These are phyloP conservation scores for Talaromyces thailandensis DNA, from an alignment of 495 filamentous ascomycete species.

Conservation along the genomic window DNA sequence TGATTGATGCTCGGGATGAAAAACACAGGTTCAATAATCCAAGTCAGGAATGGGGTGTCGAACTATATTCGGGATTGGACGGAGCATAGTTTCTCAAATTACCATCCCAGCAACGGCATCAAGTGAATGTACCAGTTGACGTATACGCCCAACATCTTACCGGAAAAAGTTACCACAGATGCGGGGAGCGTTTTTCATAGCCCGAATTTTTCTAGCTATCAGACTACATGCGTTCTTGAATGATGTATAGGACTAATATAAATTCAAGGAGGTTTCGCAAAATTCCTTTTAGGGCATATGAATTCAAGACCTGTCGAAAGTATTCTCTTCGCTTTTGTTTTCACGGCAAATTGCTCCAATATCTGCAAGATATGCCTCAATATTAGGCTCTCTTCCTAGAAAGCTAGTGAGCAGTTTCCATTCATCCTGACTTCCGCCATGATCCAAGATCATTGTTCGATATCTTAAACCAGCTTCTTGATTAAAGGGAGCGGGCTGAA, in stretches of 20 bases:
- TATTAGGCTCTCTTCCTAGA: slow-evolving; percentile 38
- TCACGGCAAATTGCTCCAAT: slow-evolving; percentile 14
- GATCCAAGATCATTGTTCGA: slow-evolving; percentile 41
- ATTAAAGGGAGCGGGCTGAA: slow-evolving; percentile 44
- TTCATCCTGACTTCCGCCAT: slow-evolving; percentile 46
- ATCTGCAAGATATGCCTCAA: slow-evolving; percentile 44
- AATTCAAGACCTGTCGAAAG: too few species aligned
- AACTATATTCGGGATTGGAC: neutral
- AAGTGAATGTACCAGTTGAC: neutral
- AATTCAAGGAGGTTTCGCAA: too few species aligned
- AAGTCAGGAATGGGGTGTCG: slow-evolving; percentile 15
- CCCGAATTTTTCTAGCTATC: too few species aligned
- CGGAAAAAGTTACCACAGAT: neutral
- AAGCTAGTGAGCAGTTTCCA: slow-evolving; percentile 45
- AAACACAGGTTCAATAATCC: slow-evolving; percentile 51
- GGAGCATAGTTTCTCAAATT: neutral
- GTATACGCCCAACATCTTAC: neutral
- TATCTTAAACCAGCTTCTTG: slow-evolving; percentile 36
- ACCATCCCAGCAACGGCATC: neutral
- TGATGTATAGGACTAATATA: too few species aligned
- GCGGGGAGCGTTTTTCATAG: neutral
- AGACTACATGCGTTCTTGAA: too few species aligned
- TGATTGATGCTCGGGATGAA: slow-evolving; percentile 39
- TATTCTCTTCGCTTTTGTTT: neutral
- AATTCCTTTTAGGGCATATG: too few species aligned